Evolutionary conservation across 176 grass and related monocot species (phyloP), one percentile per base, ranked within the genome.

Genomic region (Chrysopogon serrulatus): DNA sequence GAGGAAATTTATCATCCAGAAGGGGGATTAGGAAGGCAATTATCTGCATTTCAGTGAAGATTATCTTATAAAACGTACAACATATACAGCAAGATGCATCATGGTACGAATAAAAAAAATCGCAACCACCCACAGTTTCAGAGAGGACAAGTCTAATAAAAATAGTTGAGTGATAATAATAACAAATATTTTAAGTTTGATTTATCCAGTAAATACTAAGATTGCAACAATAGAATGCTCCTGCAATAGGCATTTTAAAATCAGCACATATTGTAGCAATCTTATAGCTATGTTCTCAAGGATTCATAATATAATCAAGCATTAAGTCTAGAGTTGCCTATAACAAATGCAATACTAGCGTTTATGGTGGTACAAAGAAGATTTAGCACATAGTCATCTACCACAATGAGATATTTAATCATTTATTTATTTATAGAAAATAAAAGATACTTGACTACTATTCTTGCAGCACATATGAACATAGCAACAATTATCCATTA

Each of bases 1-100:
- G 93, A 35, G 96, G 96, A 78, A 99, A 99, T 92, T 99, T 99
- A 86, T 99, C 96, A 57, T 99, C 96, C 13, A 99, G 85, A 76
- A 96, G 91, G 32, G 93, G 96, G 14, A 99, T 94, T 81, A 99
- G 86, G 68, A 96, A 99, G 39, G 85, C 76, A 78, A 99, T 86
- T 73, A 99, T 96, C 96, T 99, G 90, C 65, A 94, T 57, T 87
- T 65, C 16, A 78, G 74, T 54, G 62, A 39, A 54, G 45, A 30
- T 35, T n/a, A 90, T 47, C 24, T 71, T 62, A 76, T 81, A 82
- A 66, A 87, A 47, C 12, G 49, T 43, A 65, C 26, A 76, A 5
- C 42, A 68, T 37, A 80, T 18, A 88, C 60, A 54, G 73, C 36
- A 77, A 77, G 33, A 6, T 7, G 21, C 49, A 21, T 32, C 17